Percentiles rank a stretch among this genome's conserved stretches.
Evolutionary conservation across 1,284 basidiomycete species (phyloP).

Genomic region (Puccinia novopanici): DNA sequence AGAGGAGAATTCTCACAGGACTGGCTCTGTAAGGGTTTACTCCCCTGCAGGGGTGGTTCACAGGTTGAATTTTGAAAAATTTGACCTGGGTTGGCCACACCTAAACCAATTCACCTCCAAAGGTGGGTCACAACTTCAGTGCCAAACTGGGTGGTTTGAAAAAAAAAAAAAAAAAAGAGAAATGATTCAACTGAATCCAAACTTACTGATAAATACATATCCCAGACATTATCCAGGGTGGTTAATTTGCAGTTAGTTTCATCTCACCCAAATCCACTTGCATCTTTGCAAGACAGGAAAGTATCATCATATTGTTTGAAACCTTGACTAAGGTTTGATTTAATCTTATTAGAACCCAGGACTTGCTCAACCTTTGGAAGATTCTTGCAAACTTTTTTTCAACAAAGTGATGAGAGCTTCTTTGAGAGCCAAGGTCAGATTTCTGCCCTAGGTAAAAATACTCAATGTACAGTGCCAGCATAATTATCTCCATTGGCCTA

Average conservation of each 20-base stretch:
- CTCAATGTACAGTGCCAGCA: not conserved
- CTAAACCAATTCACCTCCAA: too few relatives aligned
- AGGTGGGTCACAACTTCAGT: too few relatives aligned
- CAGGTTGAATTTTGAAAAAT: too few relatives aligned
- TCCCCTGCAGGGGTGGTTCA: too few relatives aligned
- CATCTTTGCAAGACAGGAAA: not conserved
- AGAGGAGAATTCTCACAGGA: too few relatives aligned
- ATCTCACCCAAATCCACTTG: conserved; percentile 22
- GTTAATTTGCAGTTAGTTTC: not conserved
- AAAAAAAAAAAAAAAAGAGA: too few relatives aligned
- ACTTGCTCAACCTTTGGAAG: not conserved
- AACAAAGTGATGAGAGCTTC: not conserved
- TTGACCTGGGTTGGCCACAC: too few relatives aligned
- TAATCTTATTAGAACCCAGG: not conserved
- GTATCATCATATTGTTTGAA: not conserved
- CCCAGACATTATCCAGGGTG: not conserved
- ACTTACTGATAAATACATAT: too few relatives aligned
- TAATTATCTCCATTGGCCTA: not conserved
- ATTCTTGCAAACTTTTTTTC: not conserved
- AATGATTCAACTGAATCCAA: too few relatives aligned
- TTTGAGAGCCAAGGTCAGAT: conserved; percentile 2
- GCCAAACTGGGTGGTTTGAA: too few relatives aligned
- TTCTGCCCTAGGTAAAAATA: not conserved
- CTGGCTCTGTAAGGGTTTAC: too few relatives aligned
- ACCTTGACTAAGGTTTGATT: not conserved